Evolutionary conservation across 108 stramenopile genomes (phyloP), one percentile per base, ranked within the genome.

Genomic region (Chaetoceros tenuissimus): DNA sequence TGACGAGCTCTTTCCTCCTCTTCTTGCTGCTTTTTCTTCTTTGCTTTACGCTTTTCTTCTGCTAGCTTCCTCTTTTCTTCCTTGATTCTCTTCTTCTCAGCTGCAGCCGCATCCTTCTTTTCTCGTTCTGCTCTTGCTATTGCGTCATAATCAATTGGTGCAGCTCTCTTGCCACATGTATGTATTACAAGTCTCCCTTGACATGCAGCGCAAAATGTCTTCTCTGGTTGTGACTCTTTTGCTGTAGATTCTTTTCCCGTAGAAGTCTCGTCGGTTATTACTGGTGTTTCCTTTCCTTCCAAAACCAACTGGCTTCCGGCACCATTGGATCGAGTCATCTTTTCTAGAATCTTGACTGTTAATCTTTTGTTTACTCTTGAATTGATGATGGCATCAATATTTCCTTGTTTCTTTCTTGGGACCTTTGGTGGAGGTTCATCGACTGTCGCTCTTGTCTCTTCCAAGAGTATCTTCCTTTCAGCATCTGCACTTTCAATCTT

Each of bases 101-200:
- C 78, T 55, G 73, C 75, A 57, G 79, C 78, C 47, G 68, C 65
- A 22, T 66, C 78, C 26, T 64, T 53, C 21, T 46, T 48, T 28
- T 74, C 75, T 24, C 67, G 49, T 44, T 83, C 81, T 13, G 71
- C 75, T 48, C 69, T 69, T 7, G 59, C 75, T 19, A 83, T 51
- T 31, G 73, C 78, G 22, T 79, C 78, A 51, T 66, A 77, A 54
- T 83, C 81, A 45, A 79, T 68, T 17, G 81, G 81, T 45, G 64
- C 19, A 19, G 71, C 74, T 21, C 77, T 68, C 50, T 63, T 77
- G 24, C 75, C 77, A 67, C 81, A 79, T 8, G 67, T 53, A 51
- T 83, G 81, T 27, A 71, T 31, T 23, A 83, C 78, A 29, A 69
- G 31, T 19, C 81, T 67, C 19, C 81, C 81, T 3, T 65, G 53